These are phyloP conservation scores for Apiospora marii DNA, from an alignment of 2,329 filamentous ascomycete species.

Conservation along the genomic window DNA sequence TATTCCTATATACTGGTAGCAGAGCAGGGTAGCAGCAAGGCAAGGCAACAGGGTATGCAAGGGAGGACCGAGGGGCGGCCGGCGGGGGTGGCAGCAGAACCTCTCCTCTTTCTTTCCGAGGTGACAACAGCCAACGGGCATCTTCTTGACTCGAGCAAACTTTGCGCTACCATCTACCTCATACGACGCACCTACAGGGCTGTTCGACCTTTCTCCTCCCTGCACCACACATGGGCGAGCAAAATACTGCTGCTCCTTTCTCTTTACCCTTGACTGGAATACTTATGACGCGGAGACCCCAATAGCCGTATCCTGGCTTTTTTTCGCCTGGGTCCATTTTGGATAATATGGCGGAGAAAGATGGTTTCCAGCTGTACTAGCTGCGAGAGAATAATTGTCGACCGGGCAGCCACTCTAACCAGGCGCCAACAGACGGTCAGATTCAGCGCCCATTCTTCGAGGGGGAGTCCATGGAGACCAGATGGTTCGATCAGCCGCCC, in stretches of 20 bases:
- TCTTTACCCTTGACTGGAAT: neutral
- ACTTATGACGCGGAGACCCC: neutral
- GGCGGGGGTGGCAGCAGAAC: neutral
- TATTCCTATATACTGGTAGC: too few species aligned
- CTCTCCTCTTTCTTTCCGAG: neutral
- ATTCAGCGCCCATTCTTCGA: neutral
- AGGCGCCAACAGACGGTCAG: neutral
- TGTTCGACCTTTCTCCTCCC: conserved; percentile 1
- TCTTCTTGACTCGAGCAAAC: conserved; percentile 19
- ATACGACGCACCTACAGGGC: neutral
- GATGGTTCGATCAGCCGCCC: neutral
- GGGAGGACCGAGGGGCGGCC: neutral
- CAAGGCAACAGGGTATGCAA: conserved; percentile 3
- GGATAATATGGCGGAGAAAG: neutral
- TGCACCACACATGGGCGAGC: neutral
- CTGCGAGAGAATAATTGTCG: neutral
- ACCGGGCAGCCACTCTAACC: neutral
- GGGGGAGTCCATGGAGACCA: neutral
- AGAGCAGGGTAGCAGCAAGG: neutral
- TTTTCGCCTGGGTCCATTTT: neutral
- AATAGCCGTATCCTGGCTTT: neutral
- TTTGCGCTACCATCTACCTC: neutral
- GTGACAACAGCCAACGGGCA: neutral
- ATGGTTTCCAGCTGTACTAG: neutral
- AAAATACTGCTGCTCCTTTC: neutral